These are phyloP conservation scores for Eutrema salsugineum DNA, from an alignment of 441 rosid species.

Conservation along the genomic window DNA sequence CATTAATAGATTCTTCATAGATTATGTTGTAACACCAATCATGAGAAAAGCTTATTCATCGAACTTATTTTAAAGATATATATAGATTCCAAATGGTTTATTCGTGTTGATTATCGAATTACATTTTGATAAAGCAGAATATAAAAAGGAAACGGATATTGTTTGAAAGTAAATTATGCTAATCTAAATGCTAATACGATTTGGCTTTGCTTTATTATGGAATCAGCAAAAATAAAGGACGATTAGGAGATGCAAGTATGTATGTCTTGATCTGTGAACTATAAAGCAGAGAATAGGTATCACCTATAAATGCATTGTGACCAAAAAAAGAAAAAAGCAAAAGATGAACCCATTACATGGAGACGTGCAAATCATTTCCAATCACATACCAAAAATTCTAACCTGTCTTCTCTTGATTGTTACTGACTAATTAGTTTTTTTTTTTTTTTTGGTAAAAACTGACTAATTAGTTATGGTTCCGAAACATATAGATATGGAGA, in stretches of 20 bases:
- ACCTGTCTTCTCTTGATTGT: not conserved
- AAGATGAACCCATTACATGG: conserved; percentile 11
- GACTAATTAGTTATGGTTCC: not conserved
- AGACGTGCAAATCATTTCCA: conserved; percentile 24
- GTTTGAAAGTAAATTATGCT: not conserved
- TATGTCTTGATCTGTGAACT: conserved; percentile 3
- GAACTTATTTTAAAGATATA: not conserved
- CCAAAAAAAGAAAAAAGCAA: conserved; percentile 19
- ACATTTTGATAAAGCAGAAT: not conserved
- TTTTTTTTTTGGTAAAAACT: too few relatives aligned
- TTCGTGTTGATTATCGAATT: not conserved
- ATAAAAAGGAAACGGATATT: not conserved
- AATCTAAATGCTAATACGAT: not conserved
- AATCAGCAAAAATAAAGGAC: not conserved
- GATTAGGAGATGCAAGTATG: not conserved
- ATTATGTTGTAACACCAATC: conserved; percentile 27
- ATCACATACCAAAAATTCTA: conserved; percentile 27
- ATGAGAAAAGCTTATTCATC: conserved; percentile 15
- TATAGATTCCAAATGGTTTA: not conserved
- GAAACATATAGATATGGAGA: not conserved
- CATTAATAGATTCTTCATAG: conserved; percentile 12
- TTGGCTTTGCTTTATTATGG: conserved; percentile 8
- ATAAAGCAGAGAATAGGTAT: conserved; percentile 17
- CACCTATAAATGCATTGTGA: not conserved
- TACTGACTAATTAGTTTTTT: too few relatives aligned